Evolutionary conservation across 2,329 filamentous ascomycete genomes (phyloP).

Genomic region (Colletotrichum musicola): DNA sequence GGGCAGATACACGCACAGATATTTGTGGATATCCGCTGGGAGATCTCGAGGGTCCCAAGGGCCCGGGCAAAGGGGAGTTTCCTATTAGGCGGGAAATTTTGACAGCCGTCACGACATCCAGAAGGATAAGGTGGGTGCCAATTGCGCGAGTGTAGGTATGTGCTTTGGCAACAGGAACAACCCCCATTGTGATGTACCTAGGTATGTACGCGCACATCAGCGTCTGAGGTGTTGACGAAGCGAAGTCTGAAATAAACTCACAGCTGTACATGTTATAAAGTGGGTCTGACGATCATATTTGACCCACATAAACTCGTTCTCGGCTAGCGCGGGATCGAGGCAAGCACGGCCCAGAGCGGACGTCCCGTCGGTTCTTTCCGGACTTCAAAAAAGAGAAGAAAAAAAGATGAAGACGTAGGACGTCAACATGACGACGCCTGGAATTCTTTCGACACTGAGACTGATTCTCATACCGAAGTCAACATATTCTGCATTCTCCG

Average conservation of each 20-base stretch:
- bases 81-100: background rate
- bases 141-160: background rate
- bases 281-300: background rate
- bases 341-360: background rate
- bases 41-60: background rate
- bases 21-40: background rate
- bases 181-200: background rate
- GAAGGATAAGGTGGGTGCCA: too few species aligned
- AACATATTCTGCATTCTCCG: too few species aligned
- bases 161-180: too few species aligned
- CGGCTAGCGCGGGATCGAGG: conserved; percentile 1
- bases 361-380: background rate
- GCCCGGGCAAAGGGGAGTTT: background rate
- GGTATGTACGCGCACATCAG: background rate
- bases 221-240: conserved; percentile 5
- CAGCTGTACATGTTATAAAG: conserved; percentile 8
- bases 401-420: too few species aligned
- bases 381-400: background rate
- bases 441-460: too few species aligned
- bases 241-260: conserved; percentile 19
- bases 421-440: too few species aligned
- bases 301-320: conserved; percentile 14
- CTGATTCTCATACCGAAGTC: too few species aligned
- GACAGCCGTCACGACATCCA: background rate
- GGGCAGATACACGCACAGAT: background rate